phyloP scores from a whole-genome alignment of 306 rosid species.

The Cucumis cinereus region DNA sequence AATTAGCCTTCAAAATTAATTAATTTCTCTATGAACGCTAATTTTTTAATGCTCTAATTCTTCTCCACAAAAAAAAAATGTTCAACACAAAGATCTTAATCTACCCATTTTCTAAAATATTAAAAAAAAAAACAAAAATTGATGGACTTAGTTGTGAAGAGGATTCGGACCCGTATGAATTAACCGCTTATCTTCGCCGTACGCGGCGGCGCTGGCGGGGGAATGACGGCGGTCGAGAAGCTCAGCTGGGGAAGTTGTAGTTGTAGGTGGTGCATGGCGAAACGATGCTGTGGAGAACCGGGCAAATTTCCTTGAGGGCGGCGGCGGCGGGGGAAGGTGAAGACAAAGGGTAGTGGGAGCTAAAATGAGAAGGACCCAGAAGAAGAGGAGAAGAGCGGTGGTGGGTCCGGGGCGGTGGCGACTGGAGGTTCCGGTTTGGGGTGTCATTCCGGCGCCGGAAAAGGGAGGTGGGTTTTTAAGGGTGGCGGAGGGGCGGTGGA shows the following conservation, averaged over 20 bases:
- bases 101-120: background rate
- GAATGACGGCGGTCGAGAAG: background rate
- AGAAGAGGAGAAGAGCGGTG: constrained; percentile 23
- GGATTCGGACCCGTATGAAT: constrained; percentile 94
- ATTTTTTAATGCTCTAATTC: constrained; percentile 9
- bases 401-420: background rate
- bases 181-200: constrained; percentile 48
- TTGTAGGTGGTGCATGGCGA: constrained; percentile 26
- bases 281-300: constrained; percentile 18
- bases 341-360: constrained; percentile 27
- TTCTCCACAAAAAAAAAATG: background rate
- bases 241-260: background rate
- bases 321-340: constrained; percentile 10
- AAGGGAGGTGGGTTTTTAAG: constrained; percentile 9
- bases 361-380: constrained; percentile 49
- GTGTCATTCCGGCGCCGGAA: background rate
- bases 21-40: background rate
- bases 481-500: constrained; percentile 5
- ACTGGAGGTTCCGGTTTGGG: background rate
- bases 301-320: constrained; percentile 14
- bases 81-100: background rate
- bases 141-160: constrained; percentile 58
- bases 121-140: background rate
- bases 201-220: constrained; percentile 6
- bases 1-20: background rate